Evolutionary conservation across 352 stramenopile genomes (phyloP), one percentile per base, ranked within the genome.

Genomic region (Thalassiosira oceanica): DNA sequence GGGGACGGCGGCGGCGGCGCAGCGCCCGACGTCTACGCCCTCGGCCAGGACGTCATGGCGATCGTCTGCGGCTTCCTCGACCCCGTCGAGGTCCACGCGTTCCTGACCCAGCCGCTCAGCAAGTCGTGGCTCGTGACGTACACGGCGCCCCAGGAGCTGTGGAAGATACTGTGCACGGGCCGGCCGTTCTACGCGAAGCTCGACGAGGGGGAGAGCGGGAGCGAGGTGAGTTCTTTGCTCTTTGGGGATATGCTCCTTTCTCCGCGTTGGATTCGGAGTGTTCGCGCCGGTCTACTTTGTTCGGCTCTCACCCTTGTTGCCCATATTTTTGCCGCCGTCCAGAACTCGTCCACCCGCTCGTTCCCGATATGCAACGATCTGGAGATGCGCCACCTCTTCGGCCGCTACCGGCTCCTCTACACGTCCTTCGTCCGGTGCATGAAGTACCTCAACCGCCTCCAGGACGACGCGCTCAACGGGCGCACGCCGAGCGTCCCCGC

Each of bases 351-450:
- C 15, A 63, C 39, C 27, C 51, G 56, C 18, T 65, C 64, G 1
- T 81, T 74, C 48, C 65, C 51, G 7, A 41, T 75, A 3, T 67
- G 52, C 41, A 70, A 65, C 28, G 55, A 68, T 52, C n/a, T 74
- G 1, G 50, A 79, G 28, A 54, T 74, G 21, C 61, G 57, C 42
- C 66, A 78, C 37, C 27, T 71, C 0, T 77, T 88, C 35, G 76
- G 79, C 15, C 58, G 72, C 26, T 85, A 81, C 49, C 46, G 83
- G 10, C 55, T 90, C 24, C 51, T 90, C 18, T 90, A 85, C 31
- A 83, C 76, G 23, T 84, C 72, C 3, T 90, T 88, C 60, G 64
- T 90, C 10, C 44, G 69, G 24, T 90, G 83, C 54, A 77, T 86
- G 57, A 79, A 76, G 23, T 90, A 90, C 46, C 65, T 90, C 13